These are phyloP conservation scores for Leccinum fibrillosum DNA, from an alignment of 768 basidiomycete genomes.

Conservation along the genomic window DNA sequence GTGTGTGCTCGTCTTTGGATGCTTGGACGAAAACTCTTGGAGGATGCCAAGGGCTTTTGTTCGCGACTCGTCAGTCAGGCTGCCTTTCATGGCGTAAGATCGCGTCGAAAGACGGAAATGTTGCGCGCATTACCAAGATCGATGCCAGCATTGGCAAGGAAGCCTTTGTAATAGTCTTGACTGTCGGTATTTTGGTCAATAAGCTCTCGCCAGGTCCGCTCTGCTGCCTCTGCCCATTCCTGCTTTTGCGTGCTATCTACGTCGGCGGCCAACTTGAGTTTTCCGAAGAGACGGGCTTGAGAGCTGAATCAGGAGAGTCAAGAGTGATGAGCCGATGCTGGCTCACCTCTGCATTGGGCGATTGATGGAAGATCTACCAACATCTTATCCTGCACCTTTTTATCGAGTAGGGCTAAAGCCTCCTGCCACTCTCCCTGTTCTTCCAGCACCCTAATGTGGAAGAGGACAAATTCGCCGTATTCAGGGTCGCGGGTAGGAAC, in stretches of 20 bases:
- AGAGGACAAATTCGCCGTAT: slow-evolving; percentile 78
- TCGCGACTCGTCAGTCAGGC: slow-evolving; percentile 47
- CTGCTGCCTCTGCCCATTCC: slow-evolving; percentile 61
- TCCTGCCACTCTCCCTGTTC: slow-evolving; percentile 61
- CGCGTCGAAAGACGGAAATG: background rate
- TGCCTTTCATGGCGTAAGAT: slow-evolving; percentile 30
- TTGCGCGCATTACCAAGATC: slow-evolving; percentile 51
- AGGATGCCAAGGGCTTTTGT: slow-evolving; percentile 55
- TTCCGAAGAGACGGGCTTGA: slow-evolving; percentile 75
- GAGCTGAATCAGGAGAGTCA: slow-evolving; percentile 5
- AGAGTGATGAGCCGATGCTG: background rate
- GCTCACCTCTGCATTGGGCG: slow-evolving; percentile 63
- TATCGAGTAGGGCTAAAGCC: slow-evolving; percentile 62
- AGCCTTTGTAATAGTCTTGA: slow-evolving; percentile 75
- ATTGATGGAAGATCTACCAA: slow-evolving; percentile 72
- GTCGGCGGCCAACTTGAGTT: slow-evolving; percentile 33
- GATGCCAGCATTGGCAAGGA: slow-evolving; percentile 62
- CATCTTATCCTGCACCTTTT: slow-evolving; percentile 55
- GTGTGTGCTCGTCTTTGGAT: slow-evolving; percentile 70
- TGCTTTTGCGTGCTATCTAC: slow-evolving; percentile 10
- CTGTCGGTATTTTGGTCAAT: slow-evolving; percentile 86
- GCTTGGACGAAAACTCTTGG: slow-evolving; percentile 53
- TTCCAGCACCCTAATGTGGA: slow-evolving; percentile 71
- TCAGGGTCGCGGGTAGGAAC: slow-evolving; percentile 78
- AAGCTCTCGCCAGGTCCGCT: slow-evolving; percentile 75